Evolutionary conservation across 2,329 filamentous ascomycete species (phyloP), one percentile per base, ranked within the genome.

Genomic region (Xylaria sp.): DNA sequence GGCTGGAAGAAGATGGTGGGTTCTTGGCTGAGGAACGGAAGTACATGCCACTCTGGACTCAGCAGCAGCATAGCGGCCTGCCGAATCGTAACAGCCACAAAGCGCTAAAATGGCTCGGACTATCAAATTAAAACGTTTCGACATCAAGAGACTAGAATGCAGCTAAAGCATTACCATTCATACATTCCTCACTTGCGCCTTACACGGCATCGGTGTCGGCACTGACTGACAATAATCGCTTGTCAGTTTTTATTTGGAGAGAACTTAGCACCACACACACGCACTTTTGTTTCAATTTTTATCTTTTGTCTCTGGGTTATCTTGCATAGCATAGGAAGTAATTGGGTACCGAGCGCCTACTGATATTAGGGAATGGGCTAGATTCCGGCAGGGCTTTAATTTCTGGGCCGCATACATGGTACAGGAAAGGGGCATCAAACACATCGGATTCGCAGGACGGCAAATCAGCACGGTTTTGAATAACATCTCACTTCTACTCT

Each of bases 61-160:
- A 74, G 74, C 58, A 75, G 61, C 70, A 74, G 74, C 57, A 75
- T 61, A 63, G 69, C 2, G 68, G 68, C 11, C 66, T 70, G 28
- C 75, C 72, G 15, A 80, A 78, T 70, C 78, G 76, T 1, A 81
- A 79, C 60, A 83, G 77, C 52, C 77, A 79, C 7, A 86, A 86
- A 71, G 83, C 83, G 6, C 77, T 85, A 55, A 84, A 83, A 71
- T 84, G 84, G 70, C 75, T 86, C 1, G 83, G 83, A 0, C 72
- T 85, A 4, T 51, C 71, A n/a, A 71, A 28, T 2, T 69, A 40
- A 64, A n/a, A 4, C 17, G 11, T 33, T 14, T 38, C n/a, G 9
- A 11, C 2, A 31, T 38, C 21, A 2, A 14, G 35, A 3, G 35
- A 15, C n/a, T 28, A n/a, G n/a, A n/a, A n/a, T n/a, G n/a, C n/a